Conservation (phyloP, 2,329 filamentous ascomycete genomes). For the Penicillium sp. region DNA sequence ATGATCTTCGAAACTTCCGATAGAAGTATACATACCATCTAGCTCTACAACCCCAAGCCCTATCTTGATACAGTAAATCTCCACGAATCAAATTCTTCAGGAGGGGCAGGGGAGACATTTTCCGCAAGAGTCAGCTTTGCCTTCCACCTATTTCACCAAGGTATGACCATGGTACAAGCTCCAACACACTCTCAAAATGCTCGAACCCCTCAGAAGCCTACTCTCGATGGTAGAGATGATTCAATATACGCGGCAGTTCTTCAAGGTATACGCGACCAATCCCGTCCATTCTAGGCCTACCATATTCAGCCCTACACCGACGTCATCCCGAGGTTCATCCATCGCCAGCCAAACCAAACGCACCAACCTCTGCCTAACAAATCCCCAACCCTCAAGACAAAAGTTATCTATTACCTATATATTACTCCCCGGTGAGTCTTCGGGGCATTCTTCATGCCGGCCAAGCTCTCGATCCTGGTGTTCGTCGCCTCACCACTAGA, state of each 20-base stretch:
- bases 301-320: slow-evolving; percentile 6
- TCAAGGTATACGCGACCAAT: background rate
- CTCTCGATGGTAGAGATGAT: background rate
- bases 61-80: background rate
- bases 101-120: background rate
- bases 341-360: background rate
- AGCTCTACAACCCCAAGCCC: background rate
- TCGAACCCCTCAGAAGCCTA: background rate
- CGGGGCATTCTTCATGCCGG: slow-evolving; percentile 16
- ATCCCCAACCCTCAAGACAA: background rate
- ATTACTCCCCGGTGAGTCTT: no score
- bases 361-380: background rate
- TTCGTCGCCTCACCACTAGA: slow-evolving; percentile 28
- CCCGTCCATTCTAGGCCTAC: background rate
- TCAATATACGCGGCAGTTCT: background rate
- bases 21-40: background rate
- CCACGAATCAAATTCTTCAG: background rate
- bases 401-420: background rate
- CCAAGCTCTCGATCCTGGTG: slow-evolving; percentile 24
- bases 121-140: background rate
- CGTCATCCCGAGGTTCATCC: slow-evolving; percentile 12
- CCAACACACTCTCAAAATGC: background rate
- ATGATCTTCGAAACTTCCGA: background rate
- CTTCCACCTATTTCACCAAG: background rate
- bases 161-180: background rate